Evolutionary conservation across 257 asterid species (phyloP).

Genomic region (Nicotiana knightiana): DNA sequence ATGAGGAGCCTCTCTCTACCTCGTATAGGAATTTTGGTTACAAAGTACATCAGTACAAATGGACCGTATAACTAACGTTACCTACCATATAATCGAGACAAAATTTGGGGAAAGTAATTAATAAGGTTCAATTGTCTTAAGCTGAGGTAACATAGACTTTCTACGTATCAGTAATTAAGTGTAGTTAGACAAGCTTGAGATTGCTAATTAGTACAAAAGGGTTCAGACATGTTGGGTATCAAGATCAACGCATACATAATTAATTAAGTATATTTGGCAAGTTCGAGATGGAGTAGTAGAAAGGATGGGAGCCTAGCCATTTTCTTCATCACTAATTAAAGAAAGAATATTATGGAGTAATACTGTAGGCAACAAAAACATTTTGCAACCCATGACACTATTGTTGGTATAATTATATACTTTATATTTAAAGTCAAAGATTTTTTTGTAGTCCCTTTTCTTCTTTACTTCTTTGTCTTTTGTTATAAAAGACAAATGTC

Average conservation of each 20-base stretch:
- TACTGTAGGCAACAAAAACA: neutral
- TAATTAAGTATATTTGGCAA: no score
- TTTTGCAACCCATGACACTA: no score
- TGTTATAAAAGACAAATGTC: no score
- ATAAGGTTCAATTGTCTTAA: neutral
- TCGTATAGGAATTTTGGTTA: neutral
- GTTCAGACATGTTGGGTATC: no score
- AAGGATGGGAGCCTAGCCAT: no score
- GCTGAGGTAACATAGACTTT: neutral
- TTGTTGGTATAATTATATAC: no score
- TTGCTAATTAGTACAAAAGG: neutral
- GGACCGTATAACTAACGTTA: conserved; percentile 7
- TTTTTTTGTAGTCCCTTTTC: no score
- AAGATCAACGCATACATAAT: no score
- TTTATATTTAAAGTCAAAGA: no score
- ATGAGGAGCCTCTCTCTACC: neutral
- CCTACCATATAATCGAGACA: neutral
- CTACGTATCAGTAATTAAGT: neutral
- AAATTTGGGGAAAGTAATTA: neutral
- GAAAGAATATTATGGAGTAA: neutral
- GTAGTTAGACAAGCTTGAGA: neutral
- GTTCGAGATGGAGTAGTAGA: no score
- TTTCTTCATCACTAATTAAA: neutral
- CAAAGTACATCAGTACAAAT: neutral
- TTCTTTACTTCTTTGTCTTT: no score